Evolutionary conservation across 2,329 filamentous ascomycete species (phyloP).

Genomic region (Ustulina deusta): DNA sequence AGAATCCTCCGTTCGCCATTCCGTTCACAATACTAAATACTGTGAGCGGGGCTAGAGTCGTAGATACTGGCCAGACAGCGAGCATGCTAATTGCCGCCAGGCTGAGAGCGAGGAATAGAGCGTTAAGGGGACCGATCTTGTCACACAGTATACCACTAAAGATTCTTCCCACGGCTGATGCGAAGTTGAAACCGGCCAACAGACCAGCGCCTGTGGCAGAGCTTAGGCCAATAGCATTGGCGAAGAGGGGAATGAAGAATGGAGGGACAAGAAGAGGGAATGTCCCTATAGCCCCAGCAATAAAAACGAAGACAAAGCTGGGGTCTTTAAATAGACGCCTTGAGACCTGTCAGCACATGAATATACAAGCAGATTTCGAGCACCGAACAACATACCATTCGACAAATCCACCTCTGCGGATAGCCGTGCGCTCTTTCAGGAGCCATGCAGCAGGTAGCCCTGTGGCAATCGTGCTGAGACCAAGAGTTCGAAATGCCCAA

Average conservation of each 20-base stretch:
- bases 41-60: conserved; percentile 64
- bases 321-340: conserved; percentile 60
- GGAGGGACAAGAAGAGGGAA: conserved; percentile 65
- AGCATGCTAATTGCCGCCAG: conserved; percentile 69
- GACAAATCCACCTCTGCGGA: conserved; percentile 53
- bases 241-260: conserved; percentile 65
- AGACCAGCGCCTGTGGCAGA: conserved; percentile 66
- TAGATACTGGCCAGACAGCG: conserved; percentile 70
- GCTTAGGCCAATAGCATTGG: conserved; percentile 65
- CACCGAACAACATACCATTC: conserved; percentile 53
- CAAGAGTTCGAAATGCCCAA: conserved; percentile 59
- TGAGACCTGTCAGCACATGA: conserved; percentile 16
- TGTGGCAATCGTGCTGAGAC: conserved; percentile 58
- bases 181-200: conserved; percentile 71
- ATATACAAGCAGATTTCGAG: background rate
- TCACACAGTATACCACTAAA: conserved; percentile 66
- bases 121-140: conserved; percentile 66
- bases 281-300: conserved; percentile 60
- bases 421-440: conserved; percentile 56
- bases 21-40: conserved; percentile 72
- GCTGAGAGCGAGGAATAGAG: conserved; percentile 62
- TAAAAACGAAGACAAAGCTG: conserved; percentile 59
- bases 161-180: conserved; percentile 69
- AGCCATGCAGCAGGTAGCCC: conserved; percentile 61
- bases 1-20: conserved; percentile 71